Percentiles rank a stretch among this genome's conserved stretches.
These are phyloP conservation scores for Monilinia fructigena DNA, from an alignment of 2,329 filamentous ascomycete species.

Conservation along the genomic window DNA sequence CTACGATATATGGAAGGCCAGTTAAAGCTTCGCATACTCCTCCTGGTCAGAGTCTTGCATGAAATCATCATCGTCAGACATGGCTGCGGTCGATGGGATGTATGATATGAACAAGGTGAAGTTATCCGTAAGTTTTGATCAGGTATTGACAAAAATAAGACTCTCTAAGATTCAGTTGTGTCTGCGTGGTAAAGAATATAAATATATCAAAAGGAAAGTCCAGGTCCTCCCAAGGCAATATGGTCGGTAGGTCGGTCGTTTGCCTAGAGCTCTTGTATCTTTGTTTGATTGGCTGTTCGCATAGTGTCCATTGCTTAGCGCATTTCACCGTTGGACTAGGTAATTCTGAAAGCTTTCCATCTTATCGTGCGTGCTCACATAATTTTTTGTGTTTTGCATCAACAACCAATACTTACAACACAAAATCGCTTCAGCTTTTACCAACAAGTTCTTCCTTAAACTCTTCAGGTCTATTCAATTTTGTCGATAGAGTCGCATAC, in stretches of 20 bases:
- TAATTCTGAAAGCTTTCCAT: slow-evolving; percentile 13
- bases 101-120: not conserved
- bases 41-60: slow-evolving; percentile 91
- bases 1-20: slow-evolving; percentile 9
- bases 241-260: slow-evolving; percentile 2
- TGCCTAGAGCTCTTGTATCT: slow-evolving; percentile 4
- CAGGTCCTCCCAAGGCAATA: slow-evolving; percentile 24
- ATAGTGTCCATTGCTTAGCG: slow-evolving; percentile 1
- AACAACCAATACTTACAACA: slow-evolving; percentile 1
- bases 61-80: slow-evolving; percentile 72
- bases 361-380: not conserved
- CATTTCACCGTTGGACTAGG: not conserved
- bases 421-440: not conserved
- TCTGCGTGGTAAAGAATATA: too few relatives aligned
- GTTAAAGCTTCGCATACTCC: slow-evolving; percentile 55
- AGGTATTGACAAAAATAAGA: not conserved
- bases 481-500: not conserved
- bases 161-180: not conserved
- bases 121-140: not conserved
- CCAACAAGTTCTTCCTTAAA: too few relatives aligned
- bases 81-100: slow-evolving; percentile 34
- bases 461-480: not conserved
- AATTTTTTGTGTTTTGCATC: not conserved
- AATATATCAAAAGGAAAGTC: not conserved
- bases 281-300: slow-evolving; percentile 20